Conservation (phyloP, 2,329 filamentous ascomycete genomes). For the Rasamsonia emersonii region DNA sequence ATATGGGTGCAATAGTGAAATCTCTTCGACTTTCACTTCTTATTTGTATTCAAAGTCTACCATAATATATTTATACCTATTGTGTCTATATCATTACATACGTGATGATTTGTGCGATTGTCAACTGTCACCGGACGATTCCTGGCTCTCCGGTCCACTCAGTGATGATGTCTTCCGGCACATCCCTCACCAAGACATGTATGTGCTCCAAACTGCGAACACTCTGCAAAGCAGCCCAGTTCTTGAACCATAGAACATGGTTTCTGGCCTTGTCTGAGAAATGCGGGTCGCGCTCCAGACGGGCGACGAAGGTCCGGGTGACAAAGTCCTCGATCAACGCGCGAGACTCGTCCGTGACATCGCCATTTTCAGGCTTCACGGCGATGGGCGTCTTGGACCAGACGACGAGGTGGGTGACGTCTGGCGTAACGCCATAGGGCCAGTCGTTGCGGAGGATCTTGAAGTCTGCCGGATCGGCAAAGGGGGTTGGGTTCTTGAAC, state of each 20-base stretch:
- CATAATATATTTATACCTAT: too few relatives aligned
- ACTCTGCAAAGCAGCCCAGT: constrained; percentile 53
- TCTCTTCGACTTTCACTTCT: too few relatives aligned
- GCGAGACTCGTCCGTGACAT: constrained; percentile 44
- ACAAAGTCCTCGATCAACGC: constrained; percentile 43
- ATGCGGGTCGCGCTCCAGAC: constrained; percentile 28
- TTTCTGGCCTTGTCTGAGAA: constrained; percentile 25
- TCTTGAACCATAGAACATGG: constrained; percentile 57
- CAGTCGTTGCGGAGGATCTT: constrained; percentile 54
- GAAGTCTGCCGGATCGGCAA: constrained; percentile 47
- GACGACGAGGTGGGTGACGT: constrained; percentile 49
- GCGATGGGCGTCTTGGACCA: constrained; percentile 48
- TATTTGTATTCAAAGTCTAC: too few relatives aligned
- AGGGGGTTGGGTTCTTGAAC: constrained; percentile 42
- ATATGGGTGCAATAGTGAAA: too few relatives aligned
- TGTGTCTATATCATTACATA: background rate
- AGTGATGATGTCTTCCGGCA: constrained; percentile 34
- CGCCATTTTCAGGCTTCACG: constrained; percentile 37
- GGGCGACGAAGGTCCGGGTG: constrained; percentile 39
- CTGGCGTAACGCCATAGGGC: constrained; percentile 50
- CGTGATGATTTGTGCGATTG: background rate
- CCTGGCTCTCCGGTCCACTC: constrained; percentile 36
- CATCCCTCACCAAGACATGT: constrained; percentile 45
- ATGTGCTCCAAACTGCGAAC: constrained; percentile 51
- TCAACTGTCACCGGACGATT: constrained; percentile 5